A percentile compares a stretch with the other conserved stretches of the same genome.
These are phyloP conservation scores for Rhododendron molle DNA, from an alignment of 148 eudicot species.

Conservation along the genomic window DNA sequence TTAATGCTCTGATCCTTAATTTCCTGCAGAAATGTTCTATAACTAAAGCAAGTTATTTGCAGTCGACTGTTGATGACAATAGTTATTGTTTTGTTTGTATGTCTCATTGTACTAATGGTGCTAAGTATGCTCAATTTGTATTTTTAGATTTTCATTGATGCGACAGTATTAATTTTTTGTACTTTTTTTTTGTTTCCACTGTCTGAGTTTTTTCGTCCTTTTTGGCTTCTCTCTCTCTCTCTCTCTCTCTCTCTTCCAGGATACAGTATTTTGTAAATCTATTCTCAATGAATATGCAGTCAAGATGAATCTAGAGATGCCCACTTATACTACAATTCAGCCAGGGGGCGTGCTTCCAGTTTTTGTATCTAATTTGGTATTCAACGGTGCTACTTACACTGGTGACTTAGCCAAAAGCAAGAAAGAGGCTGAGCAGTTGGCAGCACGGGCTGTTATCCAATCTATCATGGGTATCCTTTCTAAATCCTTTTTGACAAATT, in stretches of 20 bases:
- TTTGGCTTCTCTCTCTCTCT: not conserved
- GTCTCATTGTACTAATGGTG: not conserved
- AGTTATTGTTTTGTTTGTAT: not conserved
- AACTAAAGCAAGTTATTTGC: not conserved
- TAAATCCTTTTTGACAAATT: not conserved
- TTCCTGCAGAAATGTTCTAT: not conserved
- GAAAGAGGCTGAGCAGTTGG: slow-evolving; percentile 58
- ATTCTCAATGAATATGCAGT: slow-evolving; percentile 58
- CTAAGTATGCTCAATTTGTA: not conserved
- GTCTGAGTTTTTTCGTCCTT: not conserved
- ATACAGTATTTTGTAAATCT: slow-evolving; percentile 52
- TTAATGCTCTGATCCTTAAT: not conserved
- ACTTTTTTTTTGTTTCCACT: not conserved
- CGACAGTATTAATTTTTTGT: not conserved
- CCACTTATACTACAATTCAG: slow-evolving; percentile 40
- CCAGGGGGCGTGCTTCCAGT: slow-evolving; percentile 25
- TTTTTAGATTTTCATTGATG: not conserved
- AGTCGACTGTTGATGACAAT: not conserved
- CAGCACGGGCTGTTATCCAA: slow-evolving; percentile 44
- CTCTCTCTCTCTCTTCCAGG: slow-evolving; percentile 25
- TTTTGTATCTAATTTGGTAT: slow-evolving; percentile 41
- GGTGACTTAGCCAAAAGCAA: slow-evolving; percentile 48
- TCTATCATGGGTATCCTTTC: slow-evolving; percentile 52
- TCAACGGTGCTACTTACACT: slow-evolving; percentile 42
- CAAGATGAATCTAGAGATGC: slow-evolving; percentile 39